phyloP scores from a whole-genome alignment of 345 rosid species.

The Cardamine occulta region DNA sequence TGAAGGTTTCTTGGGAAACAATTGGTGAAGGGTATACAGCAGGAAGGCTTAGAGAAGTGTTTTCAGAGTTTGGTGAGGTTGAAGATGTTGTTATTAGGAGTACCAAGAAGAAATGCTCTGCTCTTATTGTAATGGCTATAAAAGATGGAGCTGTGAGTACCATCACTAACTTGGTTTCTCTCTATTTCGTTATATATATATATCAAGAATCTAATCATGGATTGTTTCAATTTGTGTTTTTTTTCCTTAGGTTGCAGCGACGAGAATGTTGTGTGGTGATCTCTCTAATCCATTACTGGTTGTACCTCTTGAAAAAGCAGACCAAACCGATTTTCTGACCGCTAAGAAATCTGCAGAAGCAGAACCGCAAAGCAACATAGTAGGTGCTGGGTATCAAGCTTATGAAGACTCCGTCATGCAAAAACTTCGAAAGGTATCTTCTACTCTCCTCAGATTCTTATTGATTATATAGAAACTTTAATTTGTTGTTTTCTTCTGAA shows the following conservation, averaged over 20 bases:
- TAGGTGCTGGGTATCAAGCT: slow-evolving; percentile 74
- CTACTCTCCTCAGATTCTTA: neutral
- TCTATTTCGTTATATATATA: neutral
- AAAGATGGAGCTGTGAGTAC: slow-evolving; percentile 76
- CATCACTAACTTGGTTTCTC: neutral
- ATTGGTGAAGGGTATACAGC: slow-evolving; percentile 66
- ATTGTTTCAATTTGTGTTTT: neutral
- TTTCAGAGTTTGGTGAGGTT: slow-evolving; percentile 75
- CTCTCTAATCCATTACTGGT: slow-evolving; percentile 79
- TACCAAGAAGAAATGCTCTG: slow-evolving; percentile 76
- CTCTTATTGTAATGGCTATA: slow-evolving; percentile 77
- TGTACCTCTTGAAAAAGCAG: slow-evolving; percentile 65
- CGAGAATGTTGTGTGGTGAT: slow-evolving; percentile 60
- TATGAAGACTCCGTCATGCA: slow-evolving; percentile 72
- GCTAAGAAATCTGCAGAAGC: slow-evolving; percentile 51
- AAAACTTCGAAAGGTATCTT: slow-evolving; percentile 64
- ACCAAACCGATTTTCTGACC: slow-evolving; percentile 46
- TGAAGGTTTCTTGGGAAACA: slow-evolving; percentile 84
- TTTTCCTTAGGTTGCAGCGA: slow-evolving; percentile 67
- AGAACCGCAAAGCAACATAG: slow-evolving; percentile 56
- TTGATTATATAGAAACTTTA: neutral
- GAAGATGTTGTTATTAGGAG: slow-evolving; percentile 79
- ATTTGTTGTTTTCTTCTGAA: neutral
- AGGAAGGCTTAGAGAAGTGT: slow-evolving; percentile 63
- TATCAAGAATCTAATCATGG: slow-evolving; percentile 1